A percentile compares a stretch with the other conserved stretches of the same genome.
phyloP scores from a whole-genome alignment of 2,329 filamentous ascomycete genomes.

The Blumeria graminis region DNA sequence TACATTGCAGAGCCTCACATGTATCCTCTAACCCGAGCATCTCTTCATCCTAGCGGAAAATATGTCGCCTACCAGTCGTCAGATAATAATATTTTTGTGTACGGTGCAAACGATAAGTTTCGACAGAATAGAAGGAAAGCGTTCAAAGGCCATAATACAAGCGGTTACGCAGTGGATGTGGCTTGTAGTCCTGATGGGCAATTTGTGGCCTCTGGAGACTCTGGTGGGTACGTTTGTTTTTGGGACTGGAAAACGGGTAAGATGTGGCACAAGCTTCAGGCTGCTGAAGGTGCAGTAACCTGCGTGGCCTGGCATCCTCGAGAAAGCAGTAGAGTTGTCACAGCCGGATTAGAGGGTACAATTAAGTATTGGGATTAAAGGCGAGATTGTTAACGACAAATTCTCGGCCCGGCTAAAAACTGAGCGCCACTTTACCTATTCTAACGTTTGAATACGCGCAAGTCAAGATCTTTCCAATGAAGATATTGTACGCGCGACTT shows the following conservation, averaged over 20 bases:
- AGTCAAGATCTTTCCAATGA: too few relatives aligned
- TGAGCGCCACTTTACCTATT: too few relatives aligned
- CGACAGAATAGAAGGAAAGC: constrained; percentile 93
- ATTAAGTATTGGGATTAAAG: constrained; percentile 80
- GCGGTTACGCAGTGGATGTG: constrained; percentile 78
- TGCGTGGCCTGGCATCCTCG: constrained; percentile 91
- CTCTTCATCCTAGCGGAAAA: constrained; percentile 70
- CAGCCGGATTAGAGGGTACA: constrained; percentile 67
- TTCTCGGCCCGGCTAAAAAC: too few relatives aligned
- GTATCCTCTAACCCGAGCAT: constrained; percentile 78
- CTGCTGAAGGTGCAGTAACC: constrained; percentile 60
- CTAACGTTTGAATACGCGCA: too few relatives aligned
- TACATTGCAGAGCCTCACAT: constrained; percentile 95
- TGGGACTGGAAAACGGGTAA: constrained; percentile 99
- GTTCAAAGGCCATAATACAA: constrained; percentile 88
- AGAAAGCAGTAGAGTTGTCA: constrained; percentile 82
- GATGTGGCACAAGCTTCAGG: constrained; percentile 91
- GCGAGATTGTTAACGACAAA: background rate
- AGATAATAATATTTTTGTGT: constrained; percentile 94
- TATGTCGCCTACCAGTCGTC: constrained; percentile 83
- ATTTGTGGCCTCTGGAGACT: constrained; percentile 71
- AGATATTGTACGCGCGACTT: too few relatives aligned
- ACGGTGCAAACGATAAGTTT: constrained; percentile 85
- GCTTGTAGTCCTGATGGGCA: constrained; percentile 77
- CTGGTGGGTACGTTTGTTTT: constrained; percentile 73